phyloP scores from a whole-genome alignment of 192 early-diverging fungal species.

The Linnemannia exigua region DNA sequence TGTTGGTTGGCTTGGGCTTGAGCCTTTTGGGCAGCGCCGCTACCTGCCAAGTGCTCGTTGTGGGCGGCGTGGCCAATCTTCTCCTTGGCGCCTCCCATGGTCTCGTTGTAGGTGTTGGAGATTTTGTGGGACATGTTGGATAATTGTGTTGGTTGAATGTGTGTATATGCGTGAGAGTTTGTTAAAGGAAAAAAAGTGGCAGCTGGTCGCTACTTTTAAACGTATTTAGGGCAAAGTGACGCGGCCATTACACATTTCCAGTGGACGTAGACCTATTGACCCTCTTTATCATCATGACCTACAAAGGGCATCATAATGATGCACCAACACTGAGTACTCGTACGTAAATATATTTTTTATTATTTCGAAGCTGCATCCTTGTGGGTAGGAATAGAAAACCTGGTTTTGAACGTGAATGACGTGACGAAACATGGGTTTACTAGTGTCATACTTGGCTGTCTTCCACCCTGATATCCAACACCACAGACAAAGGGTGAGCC shows the following conservation, averaged over 20 bases:
- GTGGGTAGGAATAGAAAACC: neutral
- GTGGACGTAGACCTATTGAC: neutral
- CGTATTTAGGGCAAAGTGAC: neutral
- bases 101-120: conserved; percentile 30
- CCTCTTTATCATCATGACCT: conserved; percentile 1
- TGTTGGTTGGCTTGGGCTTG: conserved; percentile 25
- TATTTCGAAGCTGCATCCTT: neutral
- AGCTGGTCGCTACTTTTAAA: conserved; percentile 5
- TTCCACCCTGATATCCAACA: conserved; percentile 27
- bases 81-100: conserved; percentile 46
- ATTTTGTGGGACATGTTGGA: conserved; percentile 38
- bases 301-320: neutral
- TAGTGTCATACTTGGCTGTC: conserved; percentile 13
- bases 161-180: conserved; percentile 11
- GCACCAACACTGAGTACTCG: neutral
- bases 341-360: neutral
- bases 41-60: conserved; percentile 25
- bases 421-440: neutral
- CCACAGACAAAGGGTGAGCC: conserved; percentile 9
- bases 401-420: neutral
- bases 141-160: neutral
- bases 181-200: conserved; percentile 10
- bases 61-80: conserved; percentile 22
- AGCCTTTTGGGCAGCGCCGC: conserved; percentile 35
- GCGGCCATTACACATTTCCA: neutral